Evolutionary conservation across 208 protist genomes (phyloP).

Genomic region (Trypanosoma caninum): DNA sequence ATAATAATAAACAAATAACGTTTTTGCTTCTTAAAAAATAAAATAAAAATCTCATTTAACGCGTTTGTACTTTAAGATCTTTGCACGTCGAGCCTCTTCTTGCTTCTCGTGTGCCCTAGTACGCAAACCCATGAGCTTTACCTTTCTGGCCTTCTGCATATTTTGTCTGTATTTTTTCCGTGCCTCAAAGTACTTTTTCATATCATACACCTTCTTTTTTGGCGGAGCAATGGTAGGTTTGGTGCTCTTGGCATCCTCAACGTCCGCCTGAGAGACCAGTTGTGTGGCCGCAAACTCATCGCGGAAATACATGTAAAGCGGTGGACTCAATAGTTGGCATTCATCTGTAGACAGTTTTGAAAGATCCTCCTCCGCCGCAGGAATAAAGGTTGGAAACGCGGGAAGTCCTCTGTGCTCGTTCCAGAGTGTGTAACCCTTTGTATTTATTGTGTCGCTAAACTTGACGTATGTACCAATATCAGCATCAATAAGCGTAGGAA

Average conservation of each 20-base stretch:
- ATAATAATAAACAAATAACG: background rate
- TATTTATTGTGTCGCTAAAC: slow-evolving; percentile 91
- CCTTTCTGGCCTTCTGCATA: slow-evolving; percentile 83
- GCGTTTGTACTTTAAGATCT: slow-evolving; percentile 85
- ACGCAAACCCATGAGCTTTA: slow-evolving; percentile 78
- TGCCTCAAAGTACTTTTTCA: slow-evolving; percentile 88
- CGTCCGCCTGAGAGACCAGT: slow-evolving; percentile 87
- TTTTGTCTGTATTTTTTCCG: slow-evolving; percentile 86
- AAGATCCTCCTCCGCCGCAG: slow-evolving; percentile 76
- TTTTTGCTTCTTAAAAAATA: background rate
- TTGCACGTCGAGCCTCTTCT: slow-evolving; percentile 80
- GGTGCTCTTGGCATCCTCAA: slow-evolving; percentile 88
- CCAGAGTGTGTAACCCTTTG: slow-evolving; percentile 90
- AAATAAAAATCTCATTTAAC: slow-evolving; percentile 66
- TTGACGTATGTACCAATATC: slow-evolving; percentile 90
- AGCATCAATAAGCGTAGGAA: slow-evolving; percentile 83
- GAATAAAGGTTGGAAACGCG: slow-evolving; percentile 91
- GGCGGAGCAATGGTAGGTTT: slow-evolving; percentile 67
- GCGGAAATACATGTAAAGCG: slow-evolving; percentile 89
- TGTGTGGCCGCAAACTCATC: slow-evolving; percentile 81
- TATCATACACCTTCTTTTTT: slow-evolving; percentile 91
- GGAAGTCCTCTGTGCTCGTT: slow-evolving; percentile 88
- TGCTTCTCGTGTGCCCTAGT: slow-evolving; percentile 89
- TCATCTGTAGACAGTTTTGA: slow-evolving; percentile 86
- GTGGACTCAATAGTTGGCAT: slow-evolving; percentile 85